A percentile compares a stretch with the other conserved stretches of the same genome.
phyloP scores from a whole-genome alignment of 2,329 filamentous ascomycete genomes.

The Colletotrichum godetiae region DNA sequence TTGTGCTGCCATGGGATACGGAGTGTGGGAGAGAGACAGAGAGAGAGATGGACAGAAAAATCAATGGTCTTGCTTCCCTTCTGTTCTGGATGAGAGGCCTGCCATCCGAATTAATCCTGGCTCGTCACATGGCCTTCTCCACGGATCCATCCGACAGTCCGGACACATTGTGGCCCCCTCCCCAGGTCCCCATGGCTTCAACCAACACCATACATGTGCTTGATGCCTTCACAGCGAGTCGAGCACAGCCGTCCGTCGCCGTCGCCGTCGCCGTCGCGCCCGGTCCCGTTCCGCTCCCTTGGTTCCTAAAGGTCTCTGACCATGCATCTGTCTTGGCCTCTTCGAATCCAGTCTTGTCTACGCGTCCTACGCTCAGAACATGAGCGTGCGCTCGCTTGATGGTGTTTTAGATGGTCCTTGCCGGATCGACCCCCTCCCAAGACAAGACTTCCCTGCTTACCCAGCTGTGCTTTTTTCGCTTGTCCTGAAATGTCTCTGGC shows the following conservation, averaged over 20 bases:
- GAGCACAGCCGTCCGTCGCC: slow-evolving; percentile 7
- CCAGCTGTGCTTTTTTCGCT: slow-evolving; percentile 24
- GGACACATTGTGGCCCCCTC: neutral
- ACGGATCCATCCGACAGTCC: neutral
- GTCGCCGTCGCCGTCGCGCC: neutral
- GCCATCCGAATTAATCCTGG: slow-evolving; percentile 17
- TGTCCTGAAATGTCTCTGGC: slow-evolving; percentile 32
- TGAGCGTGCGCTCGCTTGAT: neutral
- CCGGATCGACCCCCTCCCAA: neutral
- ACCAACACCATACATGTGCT: neutral
- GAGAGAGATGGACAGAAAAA: neutral
- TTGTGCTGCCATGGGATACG: too few relatives aligned
- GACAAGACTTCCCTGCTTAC: slow-evolving; percentile 22
- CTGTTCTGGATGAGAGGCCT: neutral
- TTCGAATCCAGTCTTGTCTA: neutral
- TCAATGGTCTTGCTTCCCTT: neutral
- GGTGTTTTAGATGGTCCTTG: slow-evolving; percentile 10
- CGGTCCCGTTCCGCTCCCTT: slow-evolving; percentile 28
- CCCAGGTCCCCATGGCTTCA: neutral
- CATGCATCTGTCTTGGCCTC: slow-evolving; percentile 8
- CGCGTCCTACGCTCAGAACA: slow-evolving; percentile 4
- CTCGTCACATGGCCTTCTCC: slow-evolving; percentile 8
- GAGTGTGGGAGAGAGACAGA: too few relatives aligned
- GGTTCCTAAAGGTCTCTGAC: slow-evolving; percentile 2
- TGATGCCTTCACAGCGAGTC: neutral